Percentiles rank a stretch among this genome's conserved stretches.
Evolutionary conservation across 768 basidiomycete genomes (phyloP).

Genomic region (Calocera cornea): DNA sequence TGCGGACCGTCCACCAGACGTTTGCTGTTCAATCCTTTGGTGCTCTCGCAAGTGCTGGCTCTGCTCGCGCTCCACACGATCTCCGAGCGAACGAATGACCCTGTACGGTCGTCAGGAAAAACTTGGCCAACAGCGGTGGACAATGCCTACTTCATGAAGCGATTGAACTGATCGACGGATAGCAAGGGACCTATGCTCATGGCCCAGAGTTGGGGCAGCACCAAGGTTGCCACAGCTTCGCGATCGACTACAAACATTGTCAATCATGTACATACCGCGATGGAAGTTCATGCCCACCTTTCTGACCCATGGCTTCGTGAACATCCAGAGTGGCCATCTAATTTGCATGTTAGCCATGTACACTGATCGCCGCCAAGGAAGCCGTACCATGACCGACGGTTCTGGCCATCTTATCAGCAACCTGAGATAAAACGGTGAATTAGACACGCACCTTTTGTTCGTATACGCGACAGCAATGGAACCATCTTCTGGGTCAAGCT

Average conservation of each 20-base stretch:
- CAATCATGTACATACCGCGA: neutral
- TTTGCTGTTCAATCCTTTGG: conserved; percentile 74
- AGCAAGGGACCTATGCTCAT: conserved; percentile 87
- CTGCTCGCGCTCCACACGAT: conserved; percentile 87
- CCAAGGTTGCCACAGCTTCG: conserved; percentile 78
- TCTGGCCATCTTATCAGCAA: conserved; percentile 30
- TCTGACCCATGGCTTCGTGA: conserved; percentile 92
- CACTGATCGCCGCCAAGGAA: conserved; percentile 12
- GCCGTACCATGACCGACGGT: conserved; percentile 73
- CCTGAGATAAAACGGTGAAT: neutral
- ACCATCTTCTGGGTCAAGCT: conserved; percentile 92
- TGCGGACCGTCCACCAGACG: conserved; percentile 14
- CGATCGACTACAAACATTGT: conserved; percentile 44
- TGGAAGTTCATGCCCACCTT: conserved; percentile 21
- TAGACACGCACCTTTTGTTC: conserved; percentile 46
- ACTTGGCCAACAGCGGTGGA: neutral
- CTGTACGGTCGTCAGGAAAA: conserved; percentile 17
- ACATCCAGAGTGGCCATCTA: conserved; percentile 81
- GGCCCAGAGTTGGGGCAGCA: conserved; percentile 84
- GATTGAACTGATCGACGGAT: conserved; percentile 58
- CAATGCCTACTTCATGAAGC: conserved; percentile 61
- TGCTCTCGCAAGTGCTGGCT: conserved; percentile 84
- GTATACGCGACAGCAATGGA: conserved; percentile 83
- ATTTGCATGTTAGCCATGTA: neutral
- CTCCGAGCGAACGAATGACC: conserved; percentile 34